Evolutionary conservation across 768 basidiomycete genomes (phyloP).

Genomic region (Tulasnella sp.): DNA sequence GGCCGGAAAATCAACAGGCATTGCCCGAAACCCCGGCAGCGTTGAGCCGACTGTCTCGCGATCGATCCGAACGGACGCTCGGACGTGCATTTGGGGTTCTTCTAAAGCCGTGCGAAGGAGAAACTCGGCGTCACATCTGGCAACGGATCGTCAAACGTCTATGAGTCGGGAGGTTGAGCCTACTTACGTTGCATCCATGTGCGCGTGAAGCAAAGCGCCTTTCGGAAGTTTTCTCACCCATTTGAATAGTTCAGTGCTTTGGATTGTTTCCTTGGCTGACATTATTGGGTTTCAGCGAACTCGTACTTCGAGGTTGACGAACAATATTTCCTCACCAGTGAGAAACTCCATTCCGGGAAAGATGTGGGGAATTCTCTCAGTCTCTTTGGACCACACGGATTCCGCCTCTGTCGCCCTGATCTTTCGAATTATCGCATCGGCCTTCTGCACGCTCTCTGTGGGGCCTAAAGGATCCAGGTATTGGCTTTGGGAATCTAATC

Average conservation of each 20-base stretch:
- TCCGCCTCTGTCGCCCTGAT: constrained; percentile 60
- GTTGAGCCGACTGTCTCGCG: constrained; percentile 49
- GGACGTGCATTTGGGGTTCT: constrained; percentile 65
- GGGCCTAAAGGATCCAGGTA: constrained; percentile 34
- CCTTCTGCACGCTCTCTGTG: constrained; percentile 50
- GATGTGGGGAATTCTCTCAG: constrained; percentile 59
- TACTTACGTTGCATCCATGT: constrained; percentile 60
- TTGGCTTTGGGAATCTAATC: constrained; percentile 51
- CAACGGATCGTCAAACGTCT: background rate
- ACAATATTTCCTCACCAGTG: constrained; percentile 53
- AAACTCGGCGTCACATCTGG: constrained; percentile 48
- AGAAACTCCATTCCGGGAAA: constrained; percentile 82
- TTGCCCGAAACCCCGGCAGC: constrained; percentile 58
- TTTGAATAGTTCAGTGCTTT: constrained; percentile 63
- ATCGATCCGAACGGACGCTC: constrained; percentile 50
- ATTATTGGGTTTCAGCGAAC: background rate
- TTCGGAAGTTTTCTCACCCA: constrained; percentile 80
- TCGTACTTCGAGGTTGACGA: background rate
- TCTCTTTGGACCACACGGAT: constrained; percentile 62
- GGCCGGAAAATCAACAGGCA: constrained; percentile 46
- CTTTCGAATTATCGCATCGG: constrained; percentile 59
- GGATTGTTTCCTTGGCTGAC: constrained; percentile 59
- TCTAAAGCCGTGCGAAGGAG: constrained; percentile 60
- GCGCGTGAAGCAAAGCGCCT: constrained; percentile 72
- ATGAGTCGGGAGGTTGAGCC: background rate